Evolutionary conservation across 768 basidiomycete species (phyloP), one percentile per base, ranked within the genome.

Genomic region (Boletus tomentosulus): DNA sequence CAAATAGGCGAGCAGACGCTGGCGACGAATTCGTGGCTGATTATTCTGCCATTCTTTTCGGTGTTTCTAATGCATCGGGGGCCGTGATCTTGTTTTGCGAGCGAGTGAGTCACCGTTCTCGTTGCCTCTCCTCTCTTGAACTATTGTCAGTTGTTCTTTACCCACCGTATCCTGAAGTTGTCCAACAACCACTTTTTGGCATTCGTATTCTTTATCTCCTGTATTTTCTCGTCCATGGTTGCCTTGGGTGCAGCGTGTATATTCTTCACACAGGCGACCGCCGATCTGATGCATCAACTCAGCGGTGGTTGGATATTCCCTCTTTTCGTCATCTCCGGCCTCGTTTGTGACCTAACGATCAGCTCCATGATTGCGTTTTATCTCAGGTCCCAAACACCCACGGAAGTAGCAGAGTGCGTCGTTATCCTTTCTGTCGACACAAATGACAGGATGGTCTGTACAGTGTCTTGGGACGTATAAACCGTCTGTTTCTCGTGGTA

Each of bases 181-280:
- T 63, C 61, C 49, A 37, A 56, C 12, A 63, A 54, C 31, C 55
- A 59, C 15, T 2, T 57, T 3, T 43, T 66, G 22, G 46, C 54
- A n/a, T 53, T 60, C 9, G 4, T 46, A 16, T 46, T 56, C 38
- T 61, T 60, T 10, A 27, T 57, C 31, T 38, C 44, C 12, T 66
- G 61, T 47, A 45, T 63, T 4, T 58, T 65, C 48, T 47, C 61
- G 11, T 61, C 66, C 25, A 63, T 58, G n/a, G 58, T 49, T 48
- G 61, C 58, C 33, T 51, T 63, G 55, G 64, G 64, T 1, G 58
- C 55, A 12, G 58, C 61, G 3, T 50, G 54, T 19, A n/a, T 43
- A 39, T 66, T 66, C 35, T 65, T 66, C 34, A 35, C 55, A 6
- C 25, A 30, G 19, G 16, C 28, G 3, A 56, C 45, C 6, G 4